Evolutionary conservation across 257 asterid species (phyloP), one percentile per base, ranked within the genome.

Genomic region (Capsicum pubescens): DNA sequence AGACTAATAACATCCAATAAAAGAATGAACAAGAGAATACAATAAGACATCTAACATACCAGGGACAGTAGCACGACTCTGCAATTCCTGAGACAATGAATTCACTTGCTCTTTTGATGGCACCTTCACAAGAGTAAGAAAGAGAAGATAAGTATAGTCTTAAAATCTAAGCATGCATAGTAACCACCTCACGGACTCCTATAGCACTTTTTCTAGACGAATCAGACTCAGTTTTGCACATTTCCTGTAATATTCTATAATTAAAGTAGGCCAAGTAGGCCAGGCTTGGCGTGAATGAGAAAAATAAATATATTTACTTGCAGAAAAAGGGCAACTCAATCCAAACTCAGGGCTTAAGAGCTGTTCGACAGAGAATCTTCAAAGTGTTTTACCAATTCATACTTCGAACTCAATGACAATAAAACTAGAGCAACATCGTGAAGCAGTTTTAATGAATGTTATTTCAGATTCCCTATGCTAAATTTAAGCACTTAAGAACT

Each of bases 31-130:
- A 58, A 60, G 74, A 79, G 55, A 42, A 57, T 52, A 32, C 84
- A 83, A 87, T 63, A 79, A 46, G 86, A 68, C 84, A 77, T 89
- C 77, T 83, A 57, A 85, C 48, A 83, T 82, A 95, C 99, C 98
- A 90, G 98, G 98, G 82, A 97, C 89, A 44, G 90, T 86, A 81
- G 99, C 98, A 89, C 98, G 99, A 82, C 84, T 90, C 88, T 91
- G 91, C 91, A 97, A 87, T 80, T 97, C 99, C 92, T 92, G 90
- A 48, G 99, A 92, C 83, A 97, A 90, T 68, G 97, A 88, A 88
- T 92, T 93, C 56, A 93, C 98, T 93, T 97, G 99, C 87, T 93
- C 93, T 86, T 93, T 95, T 80, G 99, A 88, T 57, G 99, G 99
- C 81, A 95, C 98, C 99, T 97, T 68, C 60, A 68, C 9, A 79